These are phyloP conservation scores for Pyrrhoderma noxium DNA, from an alignment of 1,284 basidiomycete genomes.

Conservation along the genomic window DNA sequence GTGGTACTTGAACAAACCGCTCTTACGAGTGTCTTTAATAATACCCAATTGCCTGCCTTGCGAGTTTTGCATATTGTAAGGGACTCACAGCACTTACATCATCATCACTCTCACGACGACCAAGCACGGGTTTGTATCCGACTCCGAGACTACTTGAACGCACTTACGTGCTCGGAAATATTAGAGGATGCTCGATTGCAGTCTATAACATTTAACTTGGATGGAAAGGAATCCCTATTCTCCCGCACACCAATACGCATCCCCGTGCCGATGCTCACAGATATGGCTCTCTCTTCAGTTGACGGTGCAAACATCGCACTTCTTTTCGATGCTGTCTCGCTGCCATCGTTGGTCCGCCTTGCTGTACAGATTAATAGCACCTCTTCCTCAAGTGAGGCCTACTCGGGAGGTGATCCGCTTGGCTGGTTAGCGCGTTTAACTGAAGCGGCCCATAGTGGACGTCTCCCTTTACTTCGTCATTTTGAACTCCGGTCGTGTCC, in stretches of 20 bases:
- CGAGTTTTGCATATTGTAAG: slow-evolving; percentile 25
- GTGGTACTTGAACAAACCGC: slow-evolving; percentile 29
- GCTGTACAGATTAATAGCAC: slow-evolving; percentile 25
- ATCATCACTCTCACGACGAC: slow-evolving; percentile 16
- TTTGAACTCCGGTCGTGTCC: slow-evolving; percentile 29
- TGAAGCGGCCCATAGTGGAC: slow-evolving; percentile 17
- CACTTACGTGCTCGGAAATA: slow-evolving; percentile 23
- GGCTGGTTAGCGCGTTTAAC: slow-evolving; percentile 29
- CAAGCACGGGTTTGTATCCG: slow-evolving; percentile 24
- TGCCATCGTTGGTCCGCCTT: slow-evolving; percentile 25
- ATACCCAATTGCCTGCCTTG: slow-evolving; percentile 25
- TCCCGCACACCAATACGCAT: slow-evolving; percentile 20
- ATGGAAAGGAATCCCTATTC: slow-evolving; percentile 26
- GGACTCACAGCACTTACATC: slow-evolving; percentile 23
- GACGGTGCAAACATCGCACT: slow-evolving; percentile 27
- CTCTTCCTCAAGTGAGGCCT: not conserved
- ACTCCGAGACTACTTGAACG: slow-evolving; percentile 25
- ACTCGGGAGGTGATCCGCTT: slow-evolving; percentile 26
- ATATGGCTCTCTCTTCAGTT: slow-evolving; percentile 25
- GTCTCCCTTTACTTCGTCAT: slow-evolving; percentile 25
- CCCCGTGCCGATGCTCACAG: slow-evolving; percentile 22
- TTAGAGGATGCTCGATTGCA: slow-evolving; percentile 26
- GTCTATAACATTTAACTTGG: slow-evolving; percentile 25
- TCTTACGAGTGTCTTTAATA: slow-evolving; percentile 22
- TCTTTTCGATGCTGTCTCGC: slow-evolving; percentile 26